These are phyloP conservation scores for Diospyros kaki DNA, from an alignment of 148 eudicot genomes.

Conservation along the genomic window DNA sequence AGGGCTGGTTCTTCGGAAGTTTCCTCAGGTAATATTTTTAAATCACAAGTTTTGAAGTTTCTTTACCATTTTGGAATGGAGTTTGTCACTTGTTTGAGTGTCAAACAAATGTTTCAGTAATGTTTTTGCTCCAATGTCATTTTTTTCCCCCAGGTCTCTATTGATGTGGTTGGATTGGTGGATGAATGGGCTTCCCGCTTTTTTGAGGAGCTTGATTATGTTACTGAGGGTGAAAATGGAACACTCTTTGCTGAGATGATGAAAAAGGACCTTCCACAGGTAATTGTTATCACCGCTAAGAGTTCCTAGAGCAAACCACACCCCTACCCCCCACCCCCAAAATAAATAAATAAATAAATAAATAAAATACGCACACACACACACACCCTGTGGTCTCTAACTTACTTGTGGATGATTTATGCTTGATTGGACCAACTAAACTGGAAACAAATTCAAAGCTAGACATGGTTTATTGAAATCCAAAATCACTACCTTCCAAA, in stretches of 20 bases:
- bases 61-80: background rate
- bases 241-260: conserved; percentile 92
- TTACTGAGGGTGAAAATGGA: conserved; percentile 99
- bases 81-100: background rate
- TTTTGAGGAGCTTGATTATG: conserved; percentile 97
- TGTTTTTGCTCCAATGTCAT: background rate
- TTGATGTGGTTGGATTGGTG: conserved; percentile 97
- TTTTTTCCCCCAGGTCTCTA: conserved; percentile 51
- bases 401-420: background rate
- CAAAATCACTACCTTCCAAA: background rate
- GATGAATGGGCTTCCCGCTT: conserved; percentile 99
- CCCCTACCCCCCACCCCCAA: too few species aligned
- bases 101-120: background rate
- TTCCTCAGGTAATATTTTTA: conserved; percentile 72
- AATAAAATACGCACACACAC: too few species aligned
- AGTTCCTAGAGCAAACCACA: background rate
- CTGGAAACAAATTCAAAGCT: background rate
- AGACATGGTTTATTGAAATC: background rate
- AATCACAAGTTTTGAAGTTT: conserved; percentile 4
- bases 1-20: conserved; percentile 87
- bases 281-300: conserved; percentile 15
- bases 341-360: too few species aligned
- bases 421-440: background rate
- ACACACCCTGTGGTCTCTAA: background rate
- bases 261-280: conserved; percentile 98